Evolutionary conservation across 495 filamentous ascomycete species (phyloP), one percentile per base, ranked within the genome.

Genomic region (Tuber melanosporum): DNA sequence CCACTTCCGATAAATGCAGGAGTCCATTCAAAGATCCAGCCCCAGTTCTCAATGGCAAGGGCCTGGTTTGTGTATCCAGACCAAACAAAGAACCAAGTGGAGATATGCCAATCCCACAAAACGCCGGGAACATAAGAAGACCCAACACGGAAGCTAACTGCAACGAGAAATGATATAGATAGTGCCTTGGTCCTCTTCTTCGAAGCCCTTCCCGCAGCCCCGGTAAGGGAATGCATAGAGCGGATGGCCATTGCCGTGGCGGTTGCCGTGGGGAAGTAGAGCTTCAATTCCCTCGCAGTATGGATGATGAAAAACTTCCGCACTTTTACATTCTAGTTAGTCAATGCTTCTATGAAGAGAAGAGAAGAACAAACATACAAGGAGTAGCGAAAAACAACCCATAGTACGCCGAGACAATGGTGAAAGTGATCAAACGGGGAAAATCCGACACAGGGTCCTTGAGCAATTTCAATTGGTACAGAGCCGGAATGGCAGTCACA

Each of bases 271-370:
- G 89, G 90, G 83, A 91, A 91, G 76, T 91, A 86, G 71, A 91
- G 86, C 73, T 85, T 87, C 73, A 91, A 84, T 83, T 91, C 90
- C 41, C 89, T 86, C 39, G 87, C 89, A 36, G 91, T 88, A 77
- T 91, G 88, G 78, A 91, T 85, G 84, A 92, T 88, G 84, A 91
- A 92, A 85, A 92, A 91, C 78, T 90, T 90, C 70, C 90, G 89
- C 57, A 92, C 80, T 82, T 70, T 14, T n/a, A 36, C 69, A 78
- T 15, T 43, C 73, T 41, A 78, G 75, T 75, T 45, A 80, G 49
- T 36, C 46, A 26, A 32, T 39, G 39, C 9, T 15, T 44, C 70
- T 19, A 26, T 32, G 26, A 0, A 8, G 32, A 49, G 66, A 75
- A 12, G 47, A n/a, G 17, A 26, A 73, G 26, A 19, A 36, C 14